Evolutionary conservation across 2,329 filamentous ascomycete species (phyloP).

Genomic region (Trichoderma sp.): DNA sequence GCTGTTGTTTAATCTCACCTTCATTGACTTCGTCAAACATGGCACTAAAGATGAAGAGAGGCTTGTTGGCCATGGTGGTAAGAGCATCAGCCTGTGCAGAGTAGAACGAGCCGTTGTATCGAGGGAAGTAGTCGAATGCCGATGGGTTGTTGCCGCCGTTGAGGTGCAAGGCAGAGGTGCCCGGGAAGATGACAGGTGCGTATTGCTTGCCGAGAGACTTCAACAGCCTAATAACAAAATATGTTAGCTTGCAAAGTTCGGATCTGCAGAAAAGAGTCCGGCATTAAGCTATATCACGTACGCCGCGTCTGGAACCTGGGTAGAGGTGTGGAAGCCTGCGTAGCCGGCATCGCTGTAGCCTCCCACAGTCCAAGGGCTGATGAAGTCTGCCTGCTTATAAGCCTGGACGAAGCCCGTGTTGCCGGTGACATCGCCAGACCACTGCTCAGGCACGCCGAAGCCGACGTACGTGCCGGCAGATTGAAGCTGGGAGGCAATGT

Average conservation of each 20-base stretch:
- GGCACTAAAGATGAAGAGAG: slow-evolving; percentile 24
- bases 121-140: slow-evolving; percentile 25
- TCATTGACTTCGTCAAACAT: slow-evolving; percentile 28
- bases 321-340: slow-evolving; percentile 6
- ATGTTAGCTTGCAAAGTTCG: background rate
- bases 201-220: slow-evolving; percentile 25
- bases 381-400: slow-evolving; percentile 22
- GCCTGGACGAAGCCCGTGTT: slow-evolving; percentile 16
- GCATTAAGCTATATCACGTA: background rate
- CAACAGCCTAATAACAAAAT: background rate
- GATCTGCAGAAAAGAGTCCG: background rate
- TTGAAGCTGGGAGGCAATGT: slow-evolving; percentile 22
- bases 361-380: slow-evolving; percentile 27
- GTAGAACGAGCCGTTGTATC: slow-evolving; percentile 21
- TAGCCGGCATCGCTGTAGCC: slow-evolving; percentile 17
- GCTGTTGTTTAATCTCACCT: slow-evolving; percentile 5
- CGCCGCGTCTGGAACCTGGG: slow-evolving; percentile 18
- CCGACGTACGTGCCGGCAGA: slow-evolving; percentile 19
- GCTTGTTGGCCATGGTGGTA: slow-evolving; percentile 22
- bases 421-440: slow-evolving; percentile 12
- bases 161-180: slow-evolving; percentile 23
- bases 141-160: slow-evolving; percentile 21
- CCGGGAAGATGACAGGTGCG: slow-evolving; percentile 22
- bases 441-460: slow-evolving; percentile 20
- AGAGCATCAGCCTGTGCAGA: slow-evolving; percentile 19